These are phyloP conservation scores for Ascochyta clinopodiicola DNA, from an alignment of 2,329 filamentous ascomycete species.

Conservation along the genomic window DNA sequence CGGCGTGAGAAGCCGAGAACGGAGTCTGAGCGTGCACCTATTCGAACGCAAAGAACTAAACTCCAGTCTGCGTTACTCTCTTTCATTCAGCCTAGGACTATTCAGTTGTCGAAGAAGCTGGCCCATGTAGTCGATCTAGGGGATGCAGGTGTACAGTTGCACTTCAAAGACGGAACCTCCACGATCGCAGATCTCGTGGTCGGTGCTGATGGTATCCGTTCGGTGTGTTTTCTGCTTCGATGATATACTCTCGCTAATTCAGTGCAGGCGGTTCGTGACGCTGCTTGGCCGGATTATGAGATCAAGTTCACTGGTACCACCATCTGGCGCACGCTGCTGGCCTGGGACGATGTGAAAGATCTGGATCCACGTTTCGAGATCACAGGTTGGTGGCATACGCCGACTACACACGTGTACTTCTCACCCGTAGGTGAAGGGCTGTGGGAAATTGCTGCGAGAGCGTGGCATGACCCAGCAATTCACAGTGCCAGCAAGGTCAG, in stretches of 20 bases:
- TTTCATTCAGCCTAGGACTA: slow-evolving; percentile 52
- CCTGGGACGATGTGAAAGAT: slow-evolving; percentile 39
- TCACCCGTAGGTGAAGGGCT: slow-evolving; percentile 44
- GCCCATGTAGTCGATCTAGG: slow-evolving; percentile 48
- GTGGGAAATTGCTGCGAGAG: slow-evolving; percentile 51
- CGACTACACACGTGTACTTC: slow-evolving; percentile 51
- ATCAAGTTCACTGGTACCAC: slow-evolving; percentile 59
- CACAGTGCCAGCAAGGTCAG: slow-evolving; percentile 41
- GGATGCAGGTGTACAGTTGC: slow-evolving; percentile 31
- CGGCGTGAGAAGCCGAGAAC: slow-evolving; percentile 24
- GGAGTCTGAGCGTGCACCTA: neutral
- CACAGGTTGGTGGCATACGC: slow-evolving; percentile 56
- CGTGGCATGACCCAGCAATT: slow-evolving; percentile 40
- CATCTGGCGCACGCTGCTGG: slow-evolving; percentile 56
- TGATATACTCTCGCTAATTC: neutral
- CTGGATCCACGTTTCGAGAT: slow-evolving; percentile 39
- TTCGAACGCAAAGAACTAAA: slow-evolving; percentile 34
- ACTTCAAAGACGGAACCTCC: slow-evolving; percentile 56
- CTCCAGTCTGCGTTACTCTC: slow-evolving; percentile 59
- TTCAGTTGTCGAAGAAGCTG: slow-evolving; percentile 57
- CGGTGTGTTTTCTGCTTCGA: slow-evolving; percentile 53
- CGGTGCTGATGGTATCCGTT: slow-evolving; percentile 52
- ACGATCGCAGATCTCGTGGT: slow-evolving; percentile 55
- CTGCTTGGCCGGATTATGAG: slow-evolving; percentile 52
- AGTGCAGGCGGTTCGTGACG: slow-evolving; percentile 50